phyloP scores from a whole-genome alignment of 2,329 filamentous ascomycete species.

The Colletotrichum echinochloae region DNA sequence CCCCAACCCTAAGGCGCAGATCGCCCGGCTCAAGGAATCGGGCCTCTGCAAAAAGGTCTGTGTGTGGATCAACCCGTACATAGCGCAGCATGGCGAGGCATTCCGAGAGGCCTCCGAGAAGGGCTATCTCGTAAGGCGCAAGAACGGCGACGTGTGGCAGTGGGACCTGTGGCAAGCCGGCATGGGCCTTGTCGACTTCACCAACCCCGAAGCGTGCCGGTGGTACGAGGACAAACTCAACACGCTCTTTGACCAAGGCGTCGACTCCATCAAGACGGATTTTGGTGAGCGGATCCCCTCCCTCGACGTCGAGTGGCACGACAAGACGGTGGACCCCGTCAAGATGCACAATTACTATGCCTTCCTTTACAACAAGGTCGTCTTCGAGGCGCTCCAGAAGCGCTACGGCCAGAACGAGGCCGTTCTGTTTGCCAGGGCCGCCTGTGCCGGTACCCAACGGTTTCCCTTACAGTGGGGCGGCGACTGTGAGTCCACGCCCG shows the following conservation, averaged over 20 bases:
- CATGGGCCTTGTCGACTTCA: slow-evolving; percentile 81
- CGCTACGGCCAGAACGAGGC: slow-evolving; percentile 66
- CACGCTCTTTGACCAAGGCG: slow-evolving; percentile 74
- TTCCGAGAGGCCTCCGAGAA: slow-evolving; percentile 74
- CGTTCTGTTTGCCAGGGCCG: slow-evolving; percentile 74
- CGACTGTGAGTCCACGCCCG: slow-evolving; percentile 79
- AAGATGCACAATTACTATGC: slow-evolving; percentile 84
- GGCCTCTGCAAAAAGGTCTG: slow-evolving; percentile 74
- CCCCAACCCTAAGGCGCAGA: slow-evolving; percentile 74
- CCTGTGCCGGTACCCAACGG: slow-evolving; percentile 75
- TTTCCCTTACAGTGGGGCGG: slow-evolving; percentile 81
- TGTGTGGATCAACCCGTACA: slow-evolving; percentile 83
- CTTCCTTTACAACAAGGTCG: slow-evolving; percentile 78
- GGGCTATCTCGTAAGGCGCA: slow-evolving; percentile 77
- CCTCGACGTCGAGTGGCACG: slow-evolving; percentile 73
- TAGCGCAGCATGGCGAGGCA: slow-evolving; percentile 75
- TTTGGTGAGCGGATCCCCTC: slow-evolving; percentile 80
- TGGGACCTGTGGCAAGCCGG: slow-evolving; percentile 84
- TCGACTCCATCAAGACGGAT: slow-evolving; percentile 81
- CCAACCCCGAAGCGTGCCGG: slow-evolving; percentile 73
- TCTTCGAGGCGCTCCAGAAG: slow-evolving; percentile 73
- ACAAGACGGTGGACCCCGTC: slow-evolving; percentile 67
- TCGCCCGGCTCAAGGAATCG: slow-evolving; percentile 71
- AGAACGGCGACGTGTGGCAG: slow-evolving; percentile 78
- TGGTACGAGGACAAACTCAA: slow-evolving; percentile 75